Evolutionary conservation across 352 stramenopile genomes (phyloP).

Genomic region (Globisporangium carolinianum): DNA sequence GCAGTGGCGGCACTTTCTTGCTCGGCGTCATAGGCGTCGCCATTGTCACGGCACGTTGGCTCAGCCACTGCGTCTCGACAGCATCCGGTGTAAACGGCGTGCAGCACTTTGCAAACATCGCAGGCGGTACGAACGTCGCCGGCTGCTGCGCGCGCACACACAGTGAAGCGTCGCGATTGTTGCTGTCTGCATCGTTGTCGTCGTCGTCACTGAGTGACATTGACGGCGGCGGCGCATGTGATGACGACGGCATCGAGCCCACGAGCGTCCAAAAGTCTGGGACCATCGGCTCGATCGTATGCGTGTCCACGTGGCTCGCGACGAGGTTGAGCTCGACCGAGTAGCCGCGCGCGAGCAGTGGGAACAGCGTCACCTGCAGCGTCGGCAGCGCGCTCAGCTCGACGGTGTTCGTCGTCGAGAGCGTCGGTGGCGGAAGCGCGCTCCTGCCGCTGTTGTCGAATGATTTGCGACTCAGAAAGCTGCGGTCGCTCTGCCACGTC

Average conservation of each 20-base stretch:
- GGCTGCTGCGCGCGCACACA: background rate
- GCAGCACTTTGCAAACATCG: conserved; percentile 40
- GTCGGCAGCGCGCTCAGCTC: conserved; percentile 13
- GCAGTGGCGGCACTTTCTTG: conserved; percentile 4
- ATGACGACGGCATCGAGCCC: background rate
- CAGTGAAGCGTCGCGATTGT: background rate
- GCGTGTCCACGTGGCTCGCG: conserved; percentile 45
- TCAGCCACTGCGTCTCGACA: background rate
- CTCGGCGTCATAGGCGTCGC: background rate
- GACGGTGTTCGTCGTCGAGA: conserved; percentile 25
- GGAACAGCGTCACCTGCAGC: conserved; percentile 25
- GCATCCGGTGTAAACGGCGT: conserved; percentile 18
- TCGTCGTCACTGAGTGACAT: too few species aligned
- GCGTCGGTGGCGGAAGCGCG: conserved; percentile 19
- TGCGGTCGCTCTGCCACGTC: conserved; percentile 50
- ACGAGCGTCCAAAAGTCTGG: conserved; percentile 18
- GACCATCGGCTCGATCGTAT: conserved; percentile 49
- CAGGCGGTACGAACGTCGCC: conserved; percentile 27
- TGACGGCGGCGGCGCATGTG: too few species aligned
- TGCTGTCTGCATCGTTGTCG: background rate
- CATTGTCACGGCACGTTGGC: background rate
- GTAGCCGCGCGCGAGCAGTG: conserved; percentile 33
- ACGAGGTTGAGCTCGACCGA: conserved; percentile 45
- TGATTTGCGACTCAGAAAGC: conserved; percentile 30
- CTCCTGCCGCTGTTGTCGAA: background rate